phyloP scores from a whole-genome alignment of 768 basidiomycete species.

The Amanita inopinata region DNA sequence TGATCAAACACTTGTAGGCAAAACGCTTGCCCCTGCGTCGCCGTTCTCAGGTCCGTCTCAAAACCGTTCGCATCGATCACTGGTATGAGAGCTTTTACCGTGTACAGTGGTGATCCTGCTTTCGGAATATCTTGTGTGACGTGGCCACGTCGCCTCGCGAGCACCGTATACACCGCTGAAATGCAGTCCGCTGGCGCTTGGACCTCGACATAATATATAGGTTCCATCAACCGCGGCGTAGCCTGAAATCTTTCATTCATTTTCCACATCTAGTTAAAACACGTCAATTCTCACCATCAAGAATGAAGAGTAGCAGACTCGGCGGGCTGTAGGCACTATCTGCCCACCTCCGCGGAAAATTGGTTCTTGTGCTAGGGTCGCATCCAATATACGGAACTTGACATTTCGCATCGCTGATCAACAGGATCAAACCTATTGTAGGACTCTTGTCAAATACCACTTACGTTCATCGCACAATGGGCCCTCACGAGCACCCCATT shows the following conservation, averaged over 20 bases:
- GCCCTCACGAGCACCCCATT: constrained; percentile 97
- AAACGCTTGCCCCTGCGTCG: constrained; percentile 99
- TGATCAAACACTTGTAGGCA: constrained; percentile 97
- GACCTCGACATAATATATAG: constrained; percentile 98
- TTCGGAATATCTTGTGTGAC: constrained; percentile 98
- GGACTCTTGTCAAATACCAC: constrained; percentile 25
- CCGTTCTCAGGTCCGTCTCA: constrained; percentile 94
- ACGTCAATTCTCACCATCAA: constrained; percentile 63
- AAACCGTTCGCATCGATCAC: constrained; percentile 99
- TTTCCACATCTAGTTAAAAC: constrained; percentile 5
- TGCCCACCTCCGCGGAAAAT: constrained; percentile 98
- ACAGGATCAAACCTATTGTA: constrained; percentile 1
- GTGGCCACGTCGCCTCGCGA: constrained; percentile 97
- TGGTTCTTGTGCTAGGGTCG: constrained; percentile 86
- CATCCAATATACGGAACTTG: constrained; percentile 93
- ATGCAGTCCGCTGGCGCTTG: constrained; percentile 98
- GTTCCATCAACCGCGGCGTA: constrained; percentile 91
- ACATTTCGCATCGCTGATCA: constrained; percentile 90
- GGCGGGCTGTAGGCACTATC: constrained; percentile 96
- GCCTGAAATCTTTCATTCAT: constrained; percentile 41
- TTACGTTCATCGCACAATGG: constrained; percentile 97
- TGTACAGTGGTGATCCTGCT: constrained; percentile 95
- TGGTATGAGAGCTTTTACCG: constrained; percentile 95
- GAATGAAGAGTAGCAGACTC: constrained; percentile 99
- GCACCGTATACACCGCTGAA: constrained; percentile 95